Conservation (phyloP, 495 filamentous ascomycete species). For the Daldinia vernicosa region DNA sequence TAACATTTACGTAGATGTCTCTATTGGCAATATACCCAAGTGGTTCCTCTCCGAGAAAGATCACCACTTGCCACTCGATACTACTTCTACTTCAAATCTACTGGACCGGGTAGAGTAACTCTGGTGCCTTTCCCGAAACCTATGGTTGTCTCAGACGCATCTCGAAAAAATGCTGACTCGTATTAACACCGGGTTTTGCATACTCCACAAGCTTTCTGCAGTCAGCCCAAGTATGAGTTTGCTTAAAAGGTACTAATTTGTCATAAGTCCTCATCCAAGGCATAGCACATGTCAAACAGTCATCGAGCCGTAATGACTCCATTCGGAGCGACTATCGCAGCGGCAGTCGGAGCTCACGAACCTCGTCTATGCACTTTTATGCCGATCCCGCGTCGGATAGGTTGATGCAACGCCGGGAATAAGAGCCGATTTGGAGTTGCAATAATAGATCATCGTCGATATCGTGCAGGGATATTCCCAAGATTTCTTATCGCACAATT, state of each 20-base stretch:
- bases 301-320: slow-evolving; percentile 18
- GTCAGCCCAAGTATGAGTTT: not conserved
- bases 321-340: slow-evolving; percentile 37
- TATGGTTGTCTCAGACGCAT: not conserved
- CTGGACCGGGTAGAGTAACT: not conserved
- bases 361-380: slow-evolving; percentile 22
- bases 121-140: not conserved
- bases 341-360: slow-evolving; percentile 36
- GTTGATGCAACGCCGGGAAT: slow-evolving; percentile 30
- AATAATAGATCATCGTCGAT: slow-evolving; percentile 11
- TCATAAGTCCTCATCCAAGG: not conserved
- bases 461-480: slow-evolving; percentile 5
- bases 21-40: not conserved
- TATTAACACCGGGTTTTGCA: not conserved
- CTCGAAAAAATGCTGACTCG: not conserved
- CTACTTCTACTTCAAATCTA: not conserved
- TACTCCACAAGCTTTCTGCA: not conserved
- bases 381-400: slow-evolving; percentile 40
- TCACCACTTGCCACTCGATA: not conserved
- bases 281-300: not conserved
- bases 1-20: not conserved
- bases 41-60: not conserved
- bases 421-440: slow-evolving; percentile 26
- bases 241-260: not conserved
- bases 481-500: slow-evolving; percentile 3